phyloP scores from a whole-genome alignment of 73 alveolate species.

The Paramecium caudatum region DNA sequence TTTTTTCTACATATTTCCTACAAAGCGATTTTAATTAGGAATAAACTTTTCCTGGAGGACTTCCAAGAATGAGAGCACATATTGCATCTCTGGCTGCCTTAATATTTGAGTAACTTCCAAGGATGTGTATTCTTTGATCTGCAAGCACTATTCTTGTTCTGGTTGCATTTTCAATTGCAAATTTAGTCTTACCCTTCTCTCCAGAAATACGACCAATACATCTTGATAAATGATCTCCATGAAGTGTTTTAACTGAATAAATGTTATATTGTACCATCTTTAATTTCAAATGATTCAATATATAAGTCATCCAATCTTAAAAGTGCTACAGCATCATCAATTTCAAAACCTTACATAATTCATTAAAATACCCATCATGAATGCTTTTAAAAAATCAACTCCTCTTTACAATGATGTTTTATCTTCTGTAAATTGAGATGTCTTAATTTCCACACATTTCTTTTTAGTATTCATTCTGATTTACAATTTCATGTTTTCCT shows the following conservation, averaged over 20 bases:
- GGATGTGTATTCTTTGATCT: slow-evolving; percentile 98
- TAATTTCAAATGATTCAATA: slow-evolving; percentile 98
- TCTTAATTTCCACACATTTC: slow-evolving; percentile 97
- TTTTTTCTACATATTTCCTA: slow-evolving; percentile 85
- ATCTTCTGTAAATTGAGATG: slow-evolving; percentile 96
- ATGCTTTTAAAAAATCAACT: slow-evolving; percentile 98
- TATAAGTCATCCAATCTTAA: slow-evolving; percentile 99
- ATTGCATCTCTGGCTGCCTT: slow-evolving; percentile 98
- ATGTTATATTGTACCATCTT: slow-evolving; percentile 85
- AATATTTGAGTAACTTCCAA: slow-evolving; percentile 91
- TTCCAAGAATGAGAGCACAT: slow-evolving; percentile 98
- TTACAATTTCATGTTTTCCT: slow-evolving; percentile 99
- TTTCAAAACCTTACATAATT: slow-evolving; percentile 84
- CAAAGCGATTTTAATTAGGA: slow-evolving; percentile 96
- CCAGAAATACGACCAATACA: slow-evolving; percentile 99
- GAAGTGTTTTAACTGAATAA: slow-evolving; percentile 91
- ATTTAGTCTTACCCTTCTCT: slow-evolving; percentile 99
- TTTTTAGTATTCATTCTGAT: slow-evolving; percentile 99
- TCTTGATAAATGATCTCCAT: slow-evolving; percentile 99
- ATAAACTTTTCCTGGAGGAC: slow-evolving; percentile 99
- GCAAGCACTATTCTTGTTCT: slow-evolving; percentile 98
- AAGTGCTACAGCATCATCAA: slow-evolving; percentile 99
- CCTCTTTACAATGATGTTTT: slow-evolving; percentile 95
- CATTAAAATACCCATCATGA: slow-evolving; percentile 92
- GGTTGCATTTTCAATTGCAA: slow-evolving; percentile 99